Conservation (phyloP, 257 asterid genomes). For the Ballota nigra region DNA sequence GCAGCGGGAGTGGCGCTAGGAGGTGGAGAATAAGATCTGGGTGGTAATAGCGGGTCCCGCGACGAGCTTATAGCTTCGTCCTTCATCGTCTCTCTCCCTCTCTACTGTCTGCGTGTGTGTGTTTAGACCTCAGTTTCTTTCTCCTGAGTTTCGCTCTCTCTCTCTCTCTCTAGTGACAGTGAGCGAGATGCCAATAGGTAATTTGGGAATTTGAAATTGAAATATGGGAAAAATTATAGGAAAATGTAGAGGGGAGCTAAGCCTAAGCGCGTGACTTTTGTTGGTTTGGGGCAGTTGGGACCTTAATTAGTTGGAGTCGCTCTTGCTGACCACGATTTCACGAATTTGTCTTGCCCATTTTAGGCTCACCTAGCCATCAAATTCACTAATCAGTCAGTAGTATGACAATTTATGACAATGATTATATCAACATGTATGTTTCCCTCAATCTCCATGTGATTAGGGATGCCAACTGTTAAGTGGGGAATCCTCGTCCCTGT, state of each 20-base stretch:
- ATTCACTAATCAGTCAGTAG: too few species aligned
- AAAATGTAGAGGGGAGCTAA: neutral
- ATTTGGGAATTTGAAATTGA: too few species aligned
- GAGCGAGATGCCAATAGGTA: conserved; percentile 19
- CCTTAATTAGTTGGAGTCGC: neutral
- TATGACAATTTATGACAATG: too few species aligned
- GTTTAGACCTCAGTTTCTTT: conserved; percentile 17
- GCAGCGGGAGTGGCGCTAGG: conserved; percentile 87
- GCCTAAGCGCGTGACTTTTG: conserved; percentile 23
- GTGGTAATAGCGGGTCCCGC: conserved; percentile 64
- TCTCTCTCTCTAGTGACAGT: conserved; percentile 7
- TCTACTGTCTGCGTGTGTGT: neutral
- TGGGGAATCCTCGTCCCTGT: too few species aligned
- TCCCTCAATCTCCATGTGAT: too few species aligned
- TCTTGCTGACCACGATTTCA: neutral
- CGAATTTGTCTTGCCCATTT: neutral
- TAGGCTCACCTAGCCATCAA: neutral
- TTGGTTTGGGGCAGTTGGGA: conserved; percentile 4
- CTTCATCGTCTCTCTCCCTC: conserved; percentile 42
- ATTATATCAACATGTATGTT: too few species aligned
- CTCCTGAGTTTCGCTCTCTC: neutral
- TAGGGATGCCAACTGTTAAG: too few species aligned
- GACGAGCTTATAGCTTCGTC: conserved; percentile 96
- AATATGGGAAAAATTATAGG: neutral
- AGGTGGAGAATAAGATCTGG: conserved; percentile 83